phyloP scores from a whole-genome alignment of 495 filamentous ascomycete genomes.

The Neurospora discreta region DNA sequence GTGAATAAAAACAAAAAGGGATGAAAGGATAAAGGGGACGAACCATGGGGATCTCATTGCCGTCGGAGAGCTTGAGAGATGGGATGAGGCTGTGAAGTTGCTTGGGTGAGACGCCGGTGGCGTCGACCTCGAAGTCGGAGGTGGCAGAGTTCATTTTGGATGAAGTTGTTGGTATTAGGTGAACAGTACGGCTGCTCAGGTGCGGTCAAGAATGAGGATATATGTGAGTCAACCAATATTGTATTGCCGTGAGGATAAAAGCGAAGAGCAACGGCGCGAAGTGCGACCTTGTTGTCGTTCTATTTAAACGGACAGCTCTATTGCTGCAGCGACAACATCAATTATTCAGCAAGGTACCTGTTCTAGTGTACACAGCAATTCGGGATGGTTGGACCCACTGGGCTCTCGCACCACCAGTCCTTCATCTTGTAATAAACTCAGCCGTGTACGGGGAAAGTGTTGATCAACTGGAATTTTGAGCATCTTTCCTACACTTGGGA shows the following conservation, averaged over 20 bases:
- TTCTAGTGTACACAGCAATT: background rate
- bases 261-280: background rate
- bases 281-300: background rate
- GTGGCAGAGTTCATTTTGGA: slow-evolving; percentile 26
- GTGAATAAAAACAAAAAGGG: background rate
- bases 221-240: background rate
- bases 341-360: background rate
- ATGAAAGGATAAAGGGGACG: slow-evolving; percentile 28
- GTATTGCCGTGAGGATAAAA: background rate
- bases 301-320: background rate
- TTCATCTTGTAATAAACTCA: background rate
- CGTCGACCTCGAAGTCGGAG: slow-evolving; percentile 16
- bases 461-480: background rate
- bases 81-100: slow-evolving; percentile 23
- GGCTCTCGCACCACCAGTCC: background rate
- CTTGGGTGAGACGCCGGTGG: slow-evolving; percentile 20
- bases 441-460: background rate
- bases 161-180: background rate
- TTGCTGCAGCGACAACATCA: background rate
- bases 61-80: slow-evolving; percentile 57
- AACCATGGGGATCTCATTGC: slow-evolving; percentile 61
- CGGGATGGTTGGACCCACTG: background rate
- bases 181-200: too few relatives aligned
- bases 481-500: background rate
- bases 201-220: background rate